Evolutionary conservation across 2,329 filamentous ascomycete species (phyloP), one percentile per base, ranked within the genome.

Genomic region (Lithohypha guttulata): DNA sequence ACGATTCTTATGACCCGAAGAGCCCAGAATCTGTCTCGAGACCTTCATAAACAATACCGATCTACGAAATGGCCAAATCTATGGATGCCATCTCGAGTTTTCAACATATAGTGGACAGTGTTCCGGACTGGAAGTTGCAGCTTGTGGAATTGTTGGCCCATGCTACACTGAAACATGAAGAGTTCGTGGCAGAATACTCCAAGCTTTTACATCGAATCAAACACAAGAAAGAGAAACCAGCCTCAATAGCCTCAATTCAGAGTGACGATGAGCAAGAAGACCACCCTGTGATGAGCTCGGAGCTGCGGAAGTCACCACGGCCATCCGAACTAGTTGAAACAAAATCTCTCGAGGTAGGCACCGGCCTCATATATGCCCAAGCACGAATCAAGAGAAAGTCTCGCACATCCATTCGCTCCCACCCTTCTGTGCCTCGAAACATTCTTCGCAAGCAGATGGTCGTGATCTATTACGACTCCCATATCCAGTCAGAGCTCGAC

Each of bases 381-480:
- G 57, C 58, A 18, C 64, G 62, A 42, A 58, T 56, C 13, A 56
- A 55, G 22, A 49, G 54, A 9, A 57, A 59, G 28, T 53, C 58
- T 15, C 50, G 47, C 10, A 46, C 53, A 5, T 63, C 59, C 1
- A 41, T 59, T 21, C 50, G 54, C 8, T 59, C 59, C 2, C 49
- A 41, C 6, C 53, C 60, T 11, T 55, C 53, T 7, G 53, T 49
- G 13, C 49, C 53, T 19, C 18, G 13, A 21, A 46, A 52, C n/a
- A 74, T 76, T 45, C 81, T 81, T 56, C 77, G 82, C 39, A 75
- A 81, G 48, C 79, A 71, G 42, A 81, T 84, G 69, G 79, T 89
- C 32, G 79, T 91, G 27, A 82, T 95, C n/a, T 87, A 85, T 60
- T 95, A 95, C 56, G 87, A 95, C 56, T 84, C 81, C 50, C 79